Evolutionary conservation across 495 filamentous ascomycete species (phyloP), one percentile per base, ranked within the genome.

Genomic region (Xylaria intraflava): DNA sequence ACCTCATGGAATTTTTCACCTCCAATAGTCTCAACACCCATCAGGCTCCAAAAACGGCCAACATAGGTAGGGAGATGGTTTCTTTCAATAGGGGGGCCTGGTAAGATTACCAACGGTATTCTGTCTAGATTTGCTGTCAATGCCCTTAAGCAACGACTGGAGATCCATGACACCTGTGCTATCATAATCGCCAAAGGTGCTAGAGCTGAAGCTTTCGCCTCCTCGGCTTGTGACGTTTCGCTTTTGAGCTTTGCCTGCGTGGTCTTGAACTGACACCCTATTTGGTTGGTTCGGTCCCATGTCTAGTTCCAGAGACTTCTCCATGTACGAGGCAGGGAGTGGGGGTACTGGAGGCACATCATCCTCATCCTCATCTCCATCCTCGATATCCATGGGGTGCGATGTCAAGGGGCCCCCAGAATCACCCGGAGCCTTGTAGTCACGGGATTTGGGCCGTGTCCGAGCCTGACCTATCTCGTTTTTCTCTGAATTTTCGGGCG

Each of bases 371-470:
- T 58, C 61, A 9, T 54, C 58, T 0, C 59, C 65, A 23, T n/a
- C n/a, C n/a, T n/a, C n/a, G n/a, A 42, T 58, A 42, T 56, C 62
- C 23, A 40, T 68, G 24, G 74, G 73, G 48, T 78, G 68, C 16
- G 76, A 78, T 50, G 65, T 69, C n/a, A 81, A 65, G 4, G 77
- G 75, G 0, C 73, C 72, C 16, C 71, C 70, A 10, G 62, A 65
- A 6, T 68, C 67, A 31, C 30, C 59, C 27, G 57, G 57, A 9
- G 56, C 51, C 41, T 63, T 64, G 16, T 62, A 63, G 22, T 72
- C 68, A 16, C 65, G 62, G 45, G 69, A 70, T 54, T 69, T 72
- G 16, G 69, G 67, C 16, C 64, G 58, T 14, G 56, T 60, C 52
- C 60, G 57, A 29, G 51, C 56, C 51, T 58, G 52, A 22, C 31